Evolutionary conservation across 2,329 filamentous ascomycete species (phyloP).

Genomic region (Penicillium rolfsii): DNA sequence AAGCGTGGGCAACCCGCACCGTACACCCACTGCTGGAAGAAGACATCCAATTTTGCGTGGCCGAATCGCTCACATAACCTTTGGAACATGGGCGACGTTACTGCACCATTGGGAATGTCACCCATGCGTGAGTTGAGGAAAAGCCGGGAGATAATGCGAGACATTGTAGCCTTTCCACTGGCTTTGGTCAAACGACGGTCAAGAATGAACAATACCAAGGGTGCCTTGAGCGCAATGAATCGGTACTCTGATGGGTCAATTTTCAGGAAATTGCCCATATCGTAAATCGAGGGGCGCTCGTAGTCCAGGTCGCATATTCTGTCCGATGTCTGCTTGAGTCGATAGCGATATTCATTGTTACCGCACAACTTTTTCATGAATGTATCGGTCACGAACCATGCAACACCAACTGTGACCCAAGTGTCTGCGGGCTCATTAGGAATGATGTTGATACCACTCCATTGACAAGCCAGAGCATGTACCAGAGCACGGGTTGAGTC

Average conservation of each 20-base stretch:
- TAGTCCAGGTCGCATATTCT: conserved; percentile 79
- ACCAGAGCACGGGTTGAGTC: conserved; percentile 79
- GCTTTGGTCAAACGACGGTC: conserved; percentile 89
- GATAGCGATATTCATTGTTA: conserved; percentile 91
- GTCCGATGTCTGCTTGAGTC: conserved; percentile 83
- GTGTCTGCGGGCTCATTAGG: conserved; percentile 78
- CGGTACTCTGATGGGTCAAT: conserved; percentile 84
- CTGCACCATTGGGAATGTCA: conserved; percentile 68
- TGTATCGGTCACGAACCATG: conserved; percentile 92
- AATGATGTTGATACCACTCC: conserved; percentile 91
- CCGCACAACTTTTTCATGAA: conserved; percentile 91
- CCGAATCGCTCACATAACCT: conserved; percentile 85
- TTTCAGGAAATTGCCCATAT: conserved; percentile 75
- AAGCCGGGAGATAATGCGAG: conserved; percentile 81
- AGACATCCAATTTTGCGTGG: conserved; percentile 81
- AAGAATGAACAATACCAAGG: conserved; percentile 88
- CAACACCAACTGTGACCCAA: conserved; percentile 87
- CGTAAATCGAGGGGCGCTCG: conserved; percentile 77
- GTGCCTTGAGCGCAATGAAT: conserved; percentile 88
- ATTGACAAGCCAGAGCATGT: conserved; percentile 85
- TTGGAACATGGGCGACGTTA: conserved; percentile 77
- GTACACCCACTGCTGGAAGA: conserved; percentile 92
- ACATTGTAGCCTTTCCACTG: conserved; percentile 79
- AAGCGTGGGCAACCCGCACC: conserved; percentile 88
- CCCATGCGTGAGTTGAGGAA: conserved; percentile 85